These are phyloP conservation scores for Scutellaria galericulata DNA, from an alignment of 257 asterid species.

Conservation along the genomic window DNA sequence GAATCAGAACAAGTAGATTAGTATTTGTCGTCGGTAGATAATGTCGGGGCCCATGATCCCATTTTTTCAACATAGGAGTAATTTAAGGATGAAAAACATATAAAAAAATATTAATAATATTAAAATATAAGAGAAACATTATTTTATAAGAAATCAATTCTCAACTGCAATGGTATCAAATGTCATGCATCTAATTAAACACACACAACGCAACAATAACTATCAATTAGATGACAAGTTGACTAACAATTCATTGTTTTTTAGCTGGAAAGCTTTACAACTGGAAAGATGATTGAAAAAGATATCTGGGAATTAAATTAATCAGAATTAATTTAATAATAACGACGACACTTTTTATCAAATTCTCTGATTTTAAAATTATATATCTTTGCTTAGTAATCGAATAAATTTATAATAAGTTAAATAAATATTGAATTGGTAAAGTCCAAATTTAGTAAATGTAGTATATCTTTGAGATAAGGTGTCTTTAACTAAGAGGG, in stretches of 20 bases:
- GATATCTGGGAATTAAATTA: neutral
- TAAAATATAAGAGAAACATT: no score
- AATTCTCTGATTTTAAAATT: neutral
- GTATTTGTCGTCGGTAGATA: slow-evolving; percentile 27
- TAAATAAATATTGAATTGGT: no score
- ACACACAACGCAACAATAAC: neutral
- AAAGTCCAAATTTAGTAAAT: no score
- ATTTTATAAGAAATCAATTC: no score
- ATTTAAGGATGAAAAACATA: slow-evolving; percentile 24
- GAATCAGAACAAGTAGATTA: neutral
- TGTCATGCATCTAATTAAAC: no score
- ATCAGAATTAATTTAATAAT: neutral
- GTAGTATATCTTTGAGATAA: neutral
- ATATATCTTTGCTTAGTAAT: neutral
- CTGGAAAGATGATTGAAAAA: neutral
- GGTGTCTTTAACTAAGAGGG: neutral
- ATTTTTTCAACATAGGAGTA: slow-evolving; percentile 28
- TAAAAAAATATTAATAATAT: no score
- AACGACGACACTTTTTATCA: neutral
- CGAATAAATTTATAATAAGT: no score
- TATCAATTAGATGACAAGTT: slow-evolving; percentile 22
- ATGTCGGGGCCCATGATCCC: neutral
- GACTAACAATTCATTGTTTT: neutral
- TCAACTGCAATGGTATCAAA: no score
- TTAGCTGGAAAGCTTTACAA: slow-evolving; percentile 28